Conservation (phyloP, 768 basidiomycete species). For the Piloderma croceum region DNA sequence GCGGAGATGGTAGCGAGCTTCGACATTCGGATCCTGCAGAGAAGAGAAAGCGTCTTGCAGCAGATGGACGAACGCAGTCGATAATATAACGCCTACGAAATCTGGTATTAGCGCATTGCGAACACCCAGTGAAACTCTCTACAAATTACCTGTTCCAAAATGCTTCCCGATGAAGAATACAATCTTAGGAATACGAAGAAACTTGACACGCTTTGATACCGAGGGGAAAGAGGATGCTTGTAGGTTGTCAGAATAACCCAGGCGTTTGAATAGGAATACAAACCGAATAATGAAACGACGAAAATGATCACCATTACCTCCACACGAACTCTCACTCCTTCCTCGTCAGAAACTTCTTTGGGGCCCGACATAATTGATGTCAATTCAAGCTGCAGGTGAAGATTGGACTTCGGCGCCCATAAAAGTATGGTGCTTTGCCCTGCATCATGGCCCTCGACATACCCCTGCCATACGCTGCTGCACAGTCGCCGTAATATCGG, state of each 20-base stretch:
- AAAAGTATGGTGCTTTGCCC: no score
- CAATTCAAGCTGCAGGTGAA: no score
- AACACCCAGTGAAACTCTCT: background rate
- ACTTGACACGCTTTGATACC: conserved; percentile 48
- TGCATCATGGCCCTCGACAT: no score
- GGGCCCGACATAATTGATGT: no score
- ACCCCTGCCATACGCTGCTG: no score
- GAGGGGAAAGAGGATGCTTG: conserved; percentile 71
- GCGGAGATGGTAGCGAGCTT: conserved; percentile 42
- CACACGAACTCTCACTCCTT: conserved; percentile 4
- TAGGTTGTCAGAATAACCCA: background rate
- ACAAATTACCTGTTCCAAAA: conserved; percentile 61
- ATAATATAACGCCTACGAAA: conserved; percentile 64
- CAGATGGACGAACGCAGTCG: conserved; percentile 79
- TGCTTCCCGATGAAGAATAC: conserved; percentile 85
- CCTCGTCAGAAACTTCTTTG: no score
- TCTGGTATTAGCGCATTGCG: conserved; percentile 1
- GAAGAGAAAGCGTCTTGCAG: conserved; percentile 71
- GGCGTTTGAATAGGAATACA: conserved; percentile 10
- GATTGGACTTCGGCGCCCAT: no score
- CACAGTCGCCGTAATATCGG: no score
- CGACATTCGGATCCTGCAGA: conserved; percentile 43
- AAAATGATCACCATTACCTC: conserved; percentile 50
- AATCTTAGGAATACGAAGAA: conserved; percentile 57
- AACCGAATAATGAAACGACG: conserved; percentile 60